Base-by-base conservation (phyloP, 768 basidiomycete species). In the Galerina sulciceps region DNA sequence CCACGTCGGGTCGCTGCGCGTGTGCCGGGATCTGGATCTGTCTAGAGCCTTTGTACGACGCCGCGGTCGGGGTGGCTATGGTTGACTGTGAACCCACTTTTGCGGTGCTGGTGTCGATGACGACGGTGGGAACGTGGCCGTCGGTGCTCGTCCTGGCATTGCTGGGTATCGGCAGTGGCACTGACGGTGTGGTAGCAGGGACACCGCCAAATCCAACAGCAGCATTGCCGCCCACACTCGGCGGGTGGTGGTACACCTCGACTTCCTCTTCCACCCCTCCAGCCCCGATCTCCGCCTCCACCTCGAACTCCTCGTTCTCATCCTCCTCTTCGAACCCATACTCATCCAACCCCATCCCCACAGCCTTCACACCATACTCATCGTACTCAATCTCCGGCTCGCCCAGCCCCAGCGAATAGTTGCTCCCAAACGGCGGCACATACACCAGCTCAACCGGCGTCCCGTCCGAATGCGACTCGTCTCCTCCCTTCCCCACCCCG, bases 381-480 rank as follows among this genome's bases (percentile, higher is more conserved):
- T 57, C 60, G 47, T 56, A 58, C 49, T 58, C 57, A 20, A 51
- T 45, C 23, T 59, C 60, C 26, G 61, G 65, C 15, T 59, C 63
- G 9, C 60, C 64, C 23, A 61, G 59, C 35, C 68, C 73, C 22
- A 59, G 44, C 49, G 61, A 69, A 60, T 77, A 81, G 22, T 75
- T 71, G 58, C 74, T 74, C 53, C 75, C 75, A 40, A 77, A 66
- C 26, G 80, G 79, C 1, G 89, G 89, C 14, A 87, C 86, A 66
- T 90, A 91, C 20, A 91, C 89, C 62, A 91, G 78, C 60, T 89
- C 88, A 38, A 90, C 86, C 1, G 85, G 83, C 0, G 82, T 79
- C 52, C 78, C 77, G 42, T 77, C 79, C 26, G 26, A 31, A 31
- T 31, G 26, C 26, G 26, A 31, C 26, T 31, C 26, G 26, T 31